Conservation (phyloP, 2,329 filamentous ascomycete species). For the Rachicladosporium sp. region DNA sequence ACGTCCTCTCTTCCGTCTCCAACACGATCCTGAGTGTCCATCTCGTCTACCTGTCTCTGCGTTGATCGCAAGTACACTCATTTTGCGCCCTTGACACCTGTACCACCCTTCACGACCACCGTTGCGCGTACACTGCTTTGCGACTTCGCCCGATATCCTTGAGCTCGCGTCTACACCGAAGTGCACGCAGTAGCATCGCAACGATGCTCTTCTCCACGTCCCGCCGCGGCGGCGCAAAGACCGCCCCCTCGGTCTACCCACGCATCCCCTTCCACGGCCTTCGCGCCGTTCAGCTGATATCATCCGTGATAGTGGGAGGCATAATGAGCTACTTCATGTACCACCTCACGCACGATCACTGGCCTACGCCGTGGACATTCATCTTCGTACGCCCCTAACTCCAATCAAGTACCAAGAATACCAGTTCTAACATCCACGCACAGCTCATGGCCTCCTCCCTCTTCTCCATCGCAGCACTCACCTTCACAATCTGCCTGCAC, state of each 20-base stretch:
- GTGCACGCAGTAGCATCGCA: too few species aligned
- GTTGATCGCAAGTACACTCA: constrained; percentile 7
- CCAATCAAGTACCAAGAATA: too few species aligned
- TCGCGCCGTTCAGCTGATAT: constrained; percentile 29
- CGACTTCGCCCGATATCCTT: too few species aligned
- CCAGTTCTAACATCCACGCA: not conserved
- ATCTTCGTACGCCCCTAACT: too few species aligned
- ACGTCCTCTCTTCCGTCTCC: too few species aligned
- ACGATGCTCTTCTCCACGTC: constrained; percentile 3
- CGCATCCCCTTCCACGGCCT: constrained; percentile 31
- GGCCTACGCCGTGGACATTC: constrained; percentile 47
- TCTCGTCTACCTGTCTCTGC: constrained; percentile 1
- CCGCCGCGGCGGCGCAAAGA: constrained; percentile 15
- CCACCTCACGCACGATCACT: constrained; percentile 40
- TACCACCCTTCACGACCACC: not conserved
- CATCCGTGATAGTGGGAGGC: constrained; percentile 37
- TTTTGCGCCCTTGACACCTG: not conserved
- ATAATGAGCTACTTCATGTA: constrained; percentile 46
- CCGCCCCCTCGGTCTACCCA: constrained; percentile 32
- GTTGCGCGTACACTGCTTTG: not conserved
- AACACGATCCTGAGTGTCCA: too few species aligned
- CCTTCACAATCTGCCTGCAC: constrained; percentile 39
- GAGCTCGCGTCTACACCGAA: too few species aligned
- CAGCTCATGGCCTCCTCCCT: constrained; percentile 41
- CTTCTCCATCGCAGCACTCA: constrained; percentile 38